Percentiles rank a stretch among this genome's conserved stretches.
Evolutionary conservation across 768 basidiomycete genomes (phyloP).

Genomic region (Filobasidium floriforme): DNA sequence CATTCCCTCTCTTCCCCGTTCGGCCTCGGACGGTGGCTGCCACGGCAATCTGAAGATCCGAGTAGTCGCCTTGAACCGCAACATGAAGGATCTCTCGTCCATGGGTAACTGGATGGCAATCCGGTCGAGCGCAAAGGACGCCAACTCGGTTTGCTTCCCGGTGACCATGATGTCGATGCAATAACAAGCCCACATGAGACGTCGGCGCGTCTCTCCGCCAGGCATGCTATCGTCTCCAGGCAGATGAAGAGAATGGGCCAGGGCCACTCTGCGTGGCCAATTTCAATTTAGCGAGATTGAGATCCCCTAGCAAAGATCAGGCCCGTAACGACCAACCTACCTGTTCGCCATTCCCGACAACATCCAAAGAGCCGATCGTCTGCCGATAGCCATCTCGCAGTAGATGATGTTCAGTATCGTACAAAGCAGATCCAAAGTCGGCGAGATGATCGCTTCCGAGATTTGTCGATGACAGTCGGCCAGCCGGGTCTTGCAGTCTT

Average conservation of each 20-base stretch:
- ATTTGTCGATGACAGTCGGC: too few relatives aligned
- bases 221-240: not conserved
- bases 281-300: too few relatives aligned
- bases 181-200: constrained; percentile 11
- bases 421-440: constrained; percentile 12
- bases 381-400: constrained; percentile 11
- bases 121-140: constrained; percentile 4
- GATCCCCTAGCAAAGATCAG: too few relatives aligned
- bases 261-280: too few relatives aligned
- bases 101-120: constrained; percentile 6
- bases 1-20: too few relatives aligned
- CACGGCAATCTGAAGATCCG: not conserved
- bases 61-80: constrained; percentile 1
- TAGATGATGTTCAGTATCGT: constrained; percentile 14
- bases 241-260: too few relatives aligned
- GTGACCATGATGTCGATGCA: constrained; percentile 14
- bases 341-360: not conserved
- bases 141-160: not conserved
- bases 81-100: constrained; percentile 7
- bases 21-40: not conserved
- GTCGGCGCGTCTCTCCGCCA: constrained; percentile 11
- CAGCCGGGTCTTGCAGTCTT: too few relatives aligned
- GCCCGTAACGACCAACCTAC: too few relatives aligned
- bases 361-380: constrained; percentile 7
- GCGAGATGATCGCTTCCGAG: not conserved